phyloP scores from a whole-genome alignment of 345 rosid genomes.

The Bruguiera sexangula region DNA sequence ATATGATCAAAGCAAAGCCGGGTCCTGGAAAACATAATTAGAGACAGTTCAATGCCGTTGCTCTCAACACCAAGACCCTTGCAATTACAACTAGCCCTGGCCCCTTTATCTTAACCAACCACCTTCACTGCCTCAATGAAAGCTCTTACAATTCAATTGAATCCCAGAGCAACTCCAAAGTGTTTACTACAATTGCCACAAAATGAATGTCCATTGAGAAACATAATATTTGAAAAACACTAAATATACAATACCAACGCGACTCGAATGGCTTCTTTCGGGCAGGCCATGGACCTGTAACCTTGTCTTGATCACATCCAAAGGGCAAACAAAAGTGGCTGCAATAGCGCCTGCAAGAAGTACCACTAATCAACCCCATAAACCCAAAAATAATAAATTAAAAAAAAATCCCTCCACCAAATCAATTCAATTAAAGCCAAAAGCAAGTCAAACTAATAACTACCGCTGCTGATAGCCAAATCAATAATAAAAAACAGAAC shows the following conservation, averaged over 20 bases:
- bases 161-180: neutral
- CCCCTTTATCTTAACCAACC: no score
- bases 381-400: neutral
- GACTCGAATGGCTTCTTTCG: conserved; percentile 41
- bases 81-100: no score
- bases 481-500: neutral
- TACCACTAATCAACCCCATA: conserved; percentile 7
- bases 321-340: conserved; percentile 88
- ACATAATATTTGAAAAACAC: neutral
- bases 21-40: no score
- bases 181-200: neutral
- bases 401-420: neutral
- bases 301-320: conserved; percentile 97
- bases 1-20: neutral
- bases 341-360: conserved; percentile 72
- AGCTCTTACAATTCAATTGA: neutral
- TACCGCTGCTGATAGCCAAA: neutral
- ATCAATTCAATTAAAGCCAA: neutral
- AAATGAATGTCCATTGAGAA: neutral
- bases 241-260: conserved; percentile 44
- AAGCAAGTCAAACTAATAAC: neutral
- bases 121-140: neutral
- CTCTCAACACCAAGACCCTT: no score
- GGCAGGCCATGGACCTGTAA: conserved; percentile 90
- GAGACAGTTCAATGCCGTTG: no score